phyloP scores from a whole-genome alignment of 805 yeast genomes.

The Sugiyamaella valdiviana region DNA sequence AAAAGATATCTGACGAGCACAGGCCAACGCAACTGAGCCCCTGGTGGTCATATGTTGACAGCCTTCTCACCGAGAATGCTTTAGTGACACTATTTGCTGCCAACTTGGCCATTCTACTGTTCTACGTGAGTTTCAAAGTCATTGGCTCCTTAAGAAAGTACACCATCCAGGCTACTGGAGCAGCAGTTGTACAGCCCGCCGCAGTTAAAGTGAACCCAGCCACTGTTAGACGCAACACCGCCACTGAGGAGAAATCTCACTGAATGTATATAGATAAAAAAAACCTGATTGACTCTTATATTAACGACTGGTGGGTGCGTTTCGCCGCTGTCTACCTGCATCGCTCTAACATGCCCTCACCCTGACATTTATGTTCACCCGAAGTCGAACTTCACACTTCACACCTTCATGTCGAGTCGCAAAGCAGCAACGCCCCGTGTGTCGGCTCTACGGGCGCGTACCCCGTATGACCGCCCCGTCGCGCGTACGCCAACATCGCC shows the following conservation, averaged over 20 bases:
- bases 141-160: neutral
- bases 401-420: neutral
- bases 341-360: too few species aligned
- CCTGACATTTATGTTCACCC: neutral
- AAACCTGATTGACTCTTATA: too few species aligned
- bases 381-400: neutral
- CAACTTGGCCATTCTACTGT: neutral
- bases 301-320: too few species aligned
- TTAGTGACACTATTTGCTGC: conserved; percentile 1
- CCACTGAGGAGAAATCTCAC: too few species aligned
- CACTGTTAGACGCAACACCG: too few species aligned
- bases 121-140: conserved; percentile 5
- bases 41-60: neutral
- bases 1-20: conserved; percentile 2
- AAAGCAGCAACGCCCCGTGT: neutral
- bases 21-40: neutral
- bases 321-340: too few species aligned
- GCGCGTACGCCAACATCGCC: neutral
- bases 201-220: too few species aligned
- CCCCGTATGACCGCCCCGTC: conserved; percentile 8
- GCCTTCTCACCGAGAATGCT: conserved; percentile 1
- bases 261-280: too few species aligned
- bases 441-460: conserved; percentile 3
- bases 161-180: neutral
- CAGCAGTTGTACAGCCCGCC: neutral